Base-by-base conservation (phyloP, 176 grass and related monocot species). In the Paspalum notatum region DNA sequence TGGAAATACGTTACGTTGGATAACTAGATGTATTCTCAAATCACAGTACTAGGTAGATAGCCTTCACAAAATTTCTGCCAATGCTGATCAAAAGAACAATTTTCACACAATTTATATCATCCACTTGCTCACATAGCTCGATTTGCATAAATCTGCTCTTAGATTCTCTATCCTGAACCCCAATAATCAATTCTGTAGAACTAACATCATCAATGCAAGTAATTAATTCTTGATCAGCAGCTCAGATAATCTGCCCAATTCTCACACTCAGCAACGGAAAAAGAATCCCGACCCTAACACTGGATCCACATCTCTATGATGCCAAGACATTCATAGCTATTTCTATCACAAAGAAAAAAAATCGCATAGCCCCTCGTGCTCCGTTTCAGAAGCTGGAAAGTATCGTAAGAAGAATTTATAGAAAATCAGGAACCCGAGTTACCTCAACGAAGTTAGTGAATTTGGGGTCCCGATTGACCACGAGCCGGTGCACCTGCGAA, bases 381-480 rank as follows among this genome's bases (percentile, higher is more conserved):
- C 12, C 45, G 66, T 51, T 50, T 64, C n/a, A 79, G 38, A 71
- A n/a, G 63, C 11, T 66, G 16, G 3, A 66, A 42, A 66, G 16
- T 11, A 67, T 22, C 3, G 13, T 16, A 26, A 14, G 20, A 49
- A 71, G 68, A 71, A 71, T 26, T 49, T 26, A 21, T n/a, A 69
- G 13, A 25, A 7, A 71, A 27, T 45, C 40, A 74, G 82, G 66
- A 67, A 84, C 26, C 75, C 82, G 15, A 5, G 61, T 52, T 51
- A 95, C 96, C 96, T 99, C 90, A 17, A 99, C 96, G 72, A 99
- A 99, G 78, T 99, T 99, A 59, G 96, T 99, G 85, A 95, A 95
- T 82, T 99, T 99, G 52, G 96, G 96, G 58, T 99, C 96, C 72
- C 92, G 76, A 77, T 99, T 99, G 72, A 99, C 93, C 42, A 99